Evolutionary conservation across 805 yeast species (phyloP).

Genomic region (Candida quercuum): DNA sequence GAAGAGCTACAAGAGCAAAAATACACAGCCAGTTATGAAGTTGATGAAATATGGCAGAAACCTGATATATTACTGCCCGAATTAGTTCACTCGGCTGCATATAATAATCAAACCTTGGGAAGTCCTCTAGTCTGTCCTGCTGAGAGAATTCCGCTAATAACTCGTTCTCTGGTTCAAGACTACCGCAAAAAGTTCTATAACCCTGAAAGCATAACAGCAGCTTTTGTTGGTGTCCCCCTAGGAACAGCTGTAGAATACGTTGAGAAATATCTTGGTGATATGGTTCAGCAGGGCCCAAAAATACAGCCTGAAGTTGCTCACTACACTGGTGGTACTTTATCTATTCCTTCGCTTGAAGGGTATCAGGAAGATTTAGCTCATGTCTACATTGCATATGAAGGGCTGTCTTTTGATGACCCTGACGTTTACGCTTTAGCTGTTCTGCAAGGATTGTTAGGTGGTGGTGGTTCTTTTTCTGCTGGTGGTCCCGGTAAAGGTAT

Average conservation of each 20-base stretch:
- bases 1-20: slow-evolving; percentile 73
- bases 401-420: slow-evolving; percentile 73
- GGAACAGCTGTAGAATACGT: slow-evolving; percentile 62
- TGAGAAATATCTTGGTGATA: slow-evolving; percentile 56
- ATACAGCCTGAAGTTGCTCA: slow-evolving; percentile 32
- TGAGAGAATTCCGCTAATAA: slow-evolving; percentile 55
- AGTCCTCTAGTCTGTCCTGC: slow-evolving; percentile 79
- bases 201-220: slow-evolving; percentile 79
- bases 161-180: slow-evolving; percentile 44
- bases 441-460: slow-evolving; percentile 86
- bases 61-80: slow-evolving; percentile 88
- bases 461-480: slow-evolving; percentile 96
- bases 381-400: slow-evolving; percentile 83
- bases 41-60: slow-evolving; percentile 74
- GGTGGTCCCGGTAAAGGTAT: slow-evolving; percentile 99
- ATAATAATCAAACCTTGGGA: slow-evolving; percentile 67
- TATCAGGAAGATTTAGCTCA: slow-evolving; percentile 77
- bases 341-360: slow-evolving; percentile 55
- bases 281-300: slow-evolving; percentile 34
- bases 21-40: slow-evolving; percentile 72
- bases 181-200: slow-evolving; percentile 65
- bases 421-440: slow-evolving; percentile 90
- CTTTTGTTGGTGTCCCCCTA: slow-evolving; percentile 81
- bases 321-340: slow-evolving; percentile 57
- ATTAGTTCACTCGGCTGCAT: slow-evolving; percentile 82